Percentiles rank a stretch among this genome's conserved stretches.
Conservation (phyloP, 2,329 filamentous ascomycete genomes). For the Corniculantispora saksenae region DNA sequence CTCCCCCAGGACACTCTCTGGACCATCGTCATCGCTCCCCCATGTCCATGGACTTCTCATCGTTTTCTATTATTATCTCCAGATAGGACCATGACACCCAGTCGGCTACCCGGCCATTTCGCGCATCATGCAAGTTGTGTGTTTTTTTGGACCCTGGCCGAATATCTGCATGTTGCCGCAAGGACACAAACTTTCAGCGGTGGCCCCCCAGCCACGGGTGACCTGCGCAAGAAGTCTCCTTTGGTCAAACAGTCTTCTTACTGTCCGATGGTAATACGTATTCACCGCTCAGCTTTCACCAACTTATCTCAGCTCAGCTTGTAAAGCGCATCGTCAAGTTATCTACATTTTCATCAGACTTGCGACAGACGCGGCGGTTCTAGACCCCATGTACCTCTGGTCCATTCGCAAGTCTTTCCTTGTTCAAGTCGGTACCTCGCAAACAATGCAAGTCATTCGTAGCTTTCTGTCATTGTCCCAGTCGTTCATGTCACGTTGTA, state of each 20-base stretch:
- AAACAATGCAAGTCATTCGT: not conserved
- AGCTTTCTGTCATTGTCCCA: not conserved
- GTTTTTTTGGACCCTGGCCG: not conserved
- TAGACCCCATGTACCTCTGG: not conserved
- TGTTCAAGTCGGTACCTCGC: constrained; percentile 10
- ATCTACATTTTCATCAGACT: not conserved
- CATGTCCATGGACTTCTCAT: not conserved
- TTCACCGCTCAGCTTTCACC: not conserved
- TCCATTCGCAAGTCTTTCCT: constrained; percentile 5
- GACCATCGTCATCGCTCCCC: not conserved
- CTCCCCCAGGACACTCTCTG: not conserved
- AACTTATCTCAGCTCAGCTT: not conserved
- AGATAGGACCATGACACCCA: not conserved
- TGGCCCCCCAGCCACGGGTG: not conserved
- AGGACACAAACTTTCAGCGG: not conserved
- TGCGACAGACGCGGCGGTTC: not conserved
- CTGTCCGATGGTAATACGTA: not conserved
- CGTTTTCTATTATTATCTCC: constrained; percentile 1
- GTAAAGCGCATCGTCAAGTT: not conserved
- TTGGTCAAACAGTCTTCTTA: not conserved
- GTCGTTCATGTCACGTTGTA: constrained; percentile 10
- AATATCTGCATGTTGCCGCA: not conserved
- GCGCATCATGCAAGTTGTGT: not conserved
- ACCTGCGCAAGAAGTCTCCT: not conserved
- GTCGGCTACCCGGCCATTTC: not conserved